phyloP scores from a whole-genome alignment of 2,329 filamentous ascomycete species.

The Pseudogymnoascus sp. region DNA sequence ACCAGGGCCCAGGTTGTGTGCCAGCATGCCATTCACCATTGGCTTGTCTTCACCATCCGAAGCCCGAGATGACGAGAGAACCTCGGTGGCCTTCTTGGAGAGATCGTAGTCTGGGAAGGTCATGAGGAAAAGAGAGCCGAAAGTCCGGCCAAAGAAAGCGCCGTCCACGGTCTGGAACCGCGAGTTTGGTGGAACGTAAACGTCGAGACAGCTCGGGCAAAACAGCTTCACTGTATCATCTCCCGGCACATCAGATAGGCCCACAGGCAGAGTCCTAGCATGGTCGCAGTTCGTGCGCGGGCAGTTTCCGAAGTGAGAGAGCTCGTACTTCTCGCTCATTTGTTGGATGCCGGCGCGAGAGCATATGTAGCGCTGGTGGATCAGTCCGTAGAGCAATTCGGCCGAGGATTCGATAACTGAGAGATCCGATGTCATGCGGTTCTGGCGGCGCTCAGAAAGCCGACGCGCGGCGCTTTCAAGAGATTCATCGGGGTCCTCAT shows the following conservation, averaged over 20 bases:
- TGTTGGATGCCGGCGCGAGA: constrained; percentile 94
- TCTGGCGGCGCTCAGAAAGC: constrained; percentile 63
- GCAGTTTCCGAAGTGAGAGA: constrained; percentile 91
- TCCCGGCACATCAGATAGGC: constrained; percentile 87
- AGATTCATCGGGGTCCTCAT: constrained; percentile 59
- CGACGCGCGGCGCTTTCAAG: constrained; percentile 44
- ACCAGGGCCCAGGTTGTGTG: constrained; percentile 80
- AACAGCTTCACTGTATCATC: constrained; percentile 98
- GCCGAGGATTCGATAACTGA: constrained; percentile 95
- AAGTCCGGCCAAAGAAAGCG: constrained; percentile 96
- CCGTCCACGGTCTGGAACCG: constrained; percentile 96
- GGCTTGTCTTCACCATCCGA: constrained; percentile 32
- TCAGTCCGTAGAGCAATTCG: constrained; percentile 96
- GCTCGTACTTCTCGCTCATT: constrained; percentile 98
- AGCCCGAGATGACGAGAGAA: constrained; percentile 37
- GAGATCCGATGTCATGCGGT: constrained; percentile 83
- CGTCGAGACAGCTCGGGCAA: constrained; percentile 91
- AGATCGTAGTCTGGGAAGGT: constrained; percentile 96
- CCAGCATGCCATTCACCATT: constrained; percentile 77
- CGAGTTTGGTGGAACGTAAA: constrained; percentile 95
- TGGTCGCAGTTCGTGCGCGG: constrained; percentile 91
- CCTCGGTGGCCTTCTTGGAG: constrained; percentile 59
- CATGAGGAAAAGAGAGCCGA: constrained; percentile 94
- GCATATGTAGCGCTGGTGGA: constrained; percentile 97
- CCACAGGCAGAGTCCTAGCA: constrained; percentile 85